phyloP scores from a whole-genome alignment of 768 basidiomycete species.

The Pleurotus eryngii region DNA sequence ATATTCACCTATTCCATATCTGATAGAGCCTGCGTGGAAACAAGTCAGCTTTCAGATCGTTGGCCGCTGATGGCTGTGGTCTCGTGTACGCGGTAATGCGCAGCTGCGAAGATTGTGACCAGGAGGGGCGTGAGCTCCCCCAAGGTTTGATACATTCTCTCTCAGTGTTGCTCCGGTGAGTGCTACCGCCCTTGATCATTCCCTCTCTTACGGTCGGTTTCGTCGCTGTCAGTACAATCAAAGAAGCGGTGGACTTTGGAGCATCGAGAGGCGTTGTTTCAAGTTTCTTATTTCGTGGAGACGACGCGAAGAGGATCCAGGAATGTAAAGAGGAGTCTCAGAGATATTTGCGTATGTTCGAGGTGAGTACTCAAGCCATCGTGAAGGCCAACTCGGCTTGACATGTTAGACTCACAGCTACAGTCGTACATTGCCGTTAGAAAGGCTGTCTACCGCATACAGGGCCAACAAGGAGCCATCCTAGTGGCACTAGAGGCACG shows the following conservation, averaged over 20 bases:
- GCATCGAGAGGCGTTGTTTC: conserved; percentile 4
- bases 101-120: conserved; percentile 13
- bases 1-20: background rate
- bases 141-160: conserved; percentile 11
- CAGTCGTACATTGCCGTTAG: conserved; percentile 20
- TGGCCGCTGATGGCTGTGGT: conserved; percentile 21
- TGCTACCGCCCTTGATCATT: background rate
- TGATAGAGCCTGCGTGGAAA: conserved; percentile 18
- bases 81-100: conserved; percentile 17
- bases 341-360: conserved; percentile 21
- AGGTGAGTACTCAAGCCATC: conserved; percentile 12
- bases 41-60: conserved; percentile 17
- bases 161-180: conserved; percentile 15
- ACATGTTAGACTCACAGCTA: conserved; percentile 7
- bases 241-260: conserved; percentile 13
- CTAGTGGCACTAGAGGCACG: background rate
- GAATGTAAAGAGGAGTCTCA: conserved; percentile 15
- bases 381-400: background rate
- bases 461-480: conserved; percentile 2
- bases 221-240: background rate
- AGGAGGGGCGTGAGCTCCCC: conserved; percentile 10
- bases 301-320: conserved; percentile 14
- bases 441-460: conserved; percentile 16
- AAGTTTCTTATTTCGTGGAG: conserved; percentile 11
- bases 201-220: background rate